Evolutionary conservation across 228 moss, liverwort and hornwort species (phyloP).

Genomic region (Sphagnum fallax): DNA sequence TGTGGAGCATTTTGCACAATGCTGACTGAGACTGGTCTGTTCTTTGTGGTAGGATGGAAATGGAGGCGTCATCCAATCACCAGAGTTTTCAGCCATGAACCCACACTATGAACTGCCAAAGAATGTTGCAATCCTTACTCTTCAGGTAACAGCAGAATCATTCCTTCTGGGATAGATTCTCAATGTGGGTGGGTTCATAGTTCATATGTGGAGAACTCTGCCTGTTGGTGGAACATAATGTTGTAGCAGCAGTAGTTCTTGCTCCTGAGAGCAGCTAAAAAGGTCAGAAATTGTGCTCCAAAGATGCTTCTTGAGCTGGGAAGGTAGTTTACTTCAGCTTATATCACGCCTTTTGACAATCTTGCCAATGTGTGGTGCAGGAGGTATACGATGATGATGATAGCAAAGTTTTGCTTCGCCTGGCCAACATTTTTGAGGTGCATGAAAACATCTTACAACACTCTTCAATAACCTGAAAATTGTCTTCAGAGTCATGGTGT

Average conservation of each 20-base stretch:
- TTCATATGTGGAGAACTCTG: not conserved
- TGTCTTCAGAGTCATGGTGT: not conserved
- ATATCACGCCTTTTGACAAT: not conserved
- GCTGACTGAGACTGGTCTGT: not conserved
- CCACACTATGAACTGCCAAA: conserved; percentile 68
- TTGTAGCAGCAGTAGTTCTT: no score
- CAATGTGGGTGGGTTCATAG: no score
- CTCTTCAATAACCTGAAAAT: not conserved
- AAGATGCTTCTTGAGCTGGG: not conserved
- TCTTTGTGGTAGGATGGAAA: conserved; percentile 44
- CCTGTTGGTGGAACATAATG: not conserved
- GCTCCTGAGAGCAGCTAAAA: no score
- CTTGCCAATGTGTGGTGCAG: conserved; percentile 24
- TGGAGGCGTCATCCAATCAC: conserved; percentile 26
- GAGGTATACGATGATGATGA: conserved; percentile 35
- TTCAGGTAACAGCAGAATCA: conserved; percentile 48
- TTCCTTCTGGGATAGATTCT: no score
- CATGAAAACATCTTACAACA: no score
- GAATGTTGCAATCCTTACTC: conserved; percentile 80
- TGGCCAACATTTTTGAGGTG: conserved; percentile 90
- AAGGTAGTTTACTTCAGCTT: not conserved
- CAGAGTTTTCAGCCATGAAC: conserved; percentile 50
- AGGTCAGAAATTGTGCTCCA: no score
- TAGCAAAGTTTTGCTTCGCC: conserved; percentile 59
- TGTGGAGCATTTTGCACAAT: no score